phyloP scores from a whole-genome alignment of 2,329 filamentous ascomycete genomes.

The Mariannaea sp. region DNA sequence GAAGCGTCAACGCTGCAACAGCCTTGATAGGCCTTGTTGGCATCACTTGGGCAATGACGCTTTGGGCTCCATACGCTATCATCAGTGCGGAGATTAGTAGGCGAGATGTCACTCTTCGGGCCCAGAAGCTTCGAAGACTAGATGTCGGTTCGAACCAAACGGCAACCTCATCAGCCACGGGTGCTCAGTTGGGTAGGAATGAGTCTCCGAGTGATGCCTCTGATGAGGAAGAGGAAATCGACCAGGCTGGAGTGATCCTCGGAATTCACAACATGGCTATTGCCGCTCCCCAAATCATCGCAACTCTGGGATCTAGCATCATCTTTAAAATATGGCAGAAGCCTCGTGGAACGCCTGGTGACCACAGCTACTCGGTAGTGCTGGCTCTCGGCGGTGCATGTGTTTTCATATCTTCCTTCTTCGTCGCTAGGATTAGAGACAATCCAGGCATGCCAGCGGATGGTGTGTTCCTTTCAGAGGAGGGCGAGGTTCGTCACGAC shows the following conservation, averaged over 20 bases:
- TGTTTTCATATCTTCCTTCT: constrained; percentile 75
- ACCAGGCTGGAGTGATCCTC: constrained; percentile 87
- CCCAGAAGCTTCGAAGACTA: constrained; percentile 38
- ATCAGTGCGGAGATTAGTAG: constrained; percentile 91
- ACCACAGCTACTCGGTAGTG: constrained; percentile 86
- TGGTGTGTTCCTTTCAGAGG: constrained; percentile 48
- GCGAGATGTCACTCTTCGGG: constrained; percentile 66
- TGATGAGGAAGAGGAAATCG: constrained; percentile 61
- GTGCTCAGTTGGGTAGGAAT: constrained; percentile 18
- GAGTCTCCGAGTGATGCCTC: constrained; percentile 30
- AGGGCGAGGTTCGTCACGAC: constrained; percentile 48
- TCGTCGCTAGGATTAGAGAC: constrained; percentile 71
- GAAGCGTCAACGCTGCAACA: constrained; percentile 72
- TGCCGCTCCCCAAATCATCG: constrained; percentile 87
- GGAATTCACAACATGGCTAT: constrained; percentile 97
- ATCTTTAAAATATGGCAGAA: constrained; percentile 90
- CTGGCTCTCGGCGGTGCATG: constrained; percentile 81
- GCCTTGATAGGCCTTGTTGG: constrained; percentile 80
- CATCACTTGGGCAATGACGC: constrained; percentile 88
- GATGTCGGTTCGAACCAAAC: constrained; percentile 18
- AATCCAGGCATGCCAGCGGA: constrained; percentile 51
- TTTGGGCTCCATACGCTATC: constrained; percentile 95
- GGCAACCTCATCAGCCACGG: constrained; percentile 19
- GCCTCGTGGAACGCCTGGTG: constrained; percentile 79
- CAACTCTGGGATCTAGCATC: constrained; percentile 80